Evolutionary conservation across 1,284 basidiomycete genomes (phyloP), one percentile per base, ranked within the genome.

Genomic region (Ceratobasidium sp.): DNA sequence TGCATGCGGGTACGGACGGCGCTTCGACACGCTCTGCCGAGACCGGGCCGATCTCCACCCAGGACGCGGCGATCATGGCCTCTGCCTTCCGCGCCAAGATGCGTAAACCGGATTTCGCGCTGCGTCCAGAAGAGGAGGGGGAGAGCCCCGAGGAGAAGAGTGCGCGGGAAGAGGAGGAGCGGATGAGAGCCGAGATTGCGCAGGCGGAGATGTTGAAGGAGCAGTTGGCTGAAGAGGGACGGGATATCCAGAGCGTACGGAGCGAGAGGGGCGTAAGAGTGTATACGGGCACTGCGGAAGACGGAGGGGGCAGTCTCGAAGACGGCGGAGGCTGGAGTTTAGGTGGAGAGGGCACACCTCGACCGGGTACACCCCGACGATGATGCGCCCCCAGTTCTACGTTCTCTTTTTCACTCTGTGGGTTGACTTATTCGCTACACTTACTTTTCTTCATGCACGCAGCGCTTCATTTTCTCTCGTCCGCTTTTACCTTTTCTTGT

Each of bases 51-150:
- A 91, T 95, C 83, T 92, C 90, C 33, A 90, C 89, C 29, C 90
- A 91, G 36, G 93, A 95, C 82, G 93, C 93, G 64, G 92, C 92
- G 36, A 93, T 95, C 80, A 94, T 95, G 90, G 93, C 93, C 36
- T 90, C 93, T 82, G 93, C 94, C 5, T 95, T 95, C 84, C 86
- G 93, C 78, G 90, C 92, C 81, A 91, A 91, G 76, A 84, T 95
- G 77, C 86, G 94, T 79, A 94, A 94, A 82, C 93, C 93, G 2
- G 93, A 94, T 80, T 95, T 95, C 81, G 87, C 89, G 15, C 87
- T 83, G 36, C 82, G 85, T 57, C 87, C 89, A 5, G 87, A 89
- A 8, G 91, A 93, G 79, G 93, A 94, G 80, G 91, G 88, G 47
- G 88, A 89, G 51, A 87, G 85, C 77, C 88, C 88, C 0, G 89